phyloP scores from a whole-genome alignment of 2,329 filamentous ascomycete genomes.

The Cryphonectria nitschkei region DNA sequence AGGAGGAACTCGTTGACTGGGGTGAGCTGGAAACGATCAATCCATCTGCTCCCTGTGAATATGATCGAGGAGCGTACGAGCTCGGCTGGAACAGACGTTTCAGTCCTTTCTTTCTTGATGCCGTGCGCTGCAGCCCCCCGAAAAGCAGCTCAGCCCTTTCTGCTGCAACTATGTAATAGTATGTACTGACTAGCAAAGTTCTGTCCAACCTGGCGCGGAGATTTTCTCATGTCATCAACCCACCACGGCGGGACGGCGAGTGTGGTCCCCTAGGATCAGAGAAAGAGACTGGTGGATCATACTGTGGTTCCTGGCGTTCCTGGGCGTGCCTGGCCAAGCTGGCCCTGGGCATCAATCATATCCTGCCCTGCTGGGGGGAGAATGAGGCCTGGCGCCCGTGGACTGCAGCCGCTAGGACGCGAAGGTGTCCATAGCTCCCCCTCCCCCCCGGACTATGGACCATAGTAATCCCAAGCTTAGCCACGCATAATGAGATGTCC shows the following conservation, averaged over 20 bases:
- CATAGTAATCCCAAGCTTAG: neutral
- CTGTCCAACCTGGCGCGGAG: slow-evolving; percentile 10
- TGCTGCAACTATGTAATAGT: neutral
- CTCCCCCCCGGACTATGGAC: neutral
- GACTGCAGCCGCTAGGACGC: neutral
- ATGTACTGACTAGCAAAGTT: neutral
- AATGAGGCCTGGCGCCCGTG: neutral
- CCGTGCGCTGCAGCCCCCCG: neutral
- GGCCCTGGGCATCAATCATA: neutral
- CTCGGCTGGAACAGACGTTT: neutral
- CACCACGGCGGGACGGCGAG: slow-evolving; percentile 2
- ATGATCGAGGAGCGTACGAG: neutral
- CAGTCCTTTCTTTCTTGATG: neutral
- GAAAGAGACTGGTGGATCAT: too few species aligned
- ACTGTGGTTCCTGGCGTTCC: neutral
- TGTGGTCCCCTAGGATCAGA: neutral
- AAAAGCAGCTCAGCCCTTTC: neutral
- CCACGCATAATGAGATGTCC: neutral
- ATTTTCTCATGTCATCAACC: slow-evolving; percentile 10
- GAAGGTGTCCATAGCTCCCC: slow-evolving; percentile 13
- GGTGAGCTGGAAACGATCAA: too few species aligned
- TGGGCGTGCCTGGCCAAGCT: neutral
- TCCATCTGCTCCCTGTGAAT: neutral
- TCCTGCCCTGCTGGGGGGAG: neutral
- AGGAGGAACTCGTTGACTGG: neutral